Base-by-base conservation (phyloP, 176 grass and related monocot genomes). In the Carex kokanica region DNA sequence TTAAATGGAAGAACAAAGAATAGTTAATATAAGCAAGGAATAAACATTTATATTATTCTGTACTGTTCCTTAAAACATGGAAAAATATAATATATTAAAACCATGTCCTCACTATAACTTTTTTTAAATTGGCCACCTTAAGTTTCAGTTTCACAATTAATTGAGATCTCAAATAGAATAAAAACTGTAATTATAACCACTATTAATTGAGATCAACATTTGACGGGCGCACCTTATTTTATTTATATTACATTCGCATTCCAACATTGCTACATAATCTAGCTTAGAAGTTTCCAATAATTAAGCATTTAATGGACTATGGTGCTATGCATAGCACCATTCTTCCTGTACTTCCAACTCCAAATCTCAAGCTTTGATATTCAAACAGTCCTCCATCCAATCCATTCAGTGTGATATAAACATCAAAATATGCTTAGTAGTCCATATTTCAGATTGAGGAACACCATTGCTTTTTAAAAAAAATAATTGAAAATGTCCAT, bases 1-100 rank as follows among this genome's bases (percentile, higher is more conserved):
- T 75, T 17, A 2, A 27, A 75, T 75, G 72, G 23, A 54, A 31
- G 47, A 54, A 16, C 23, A 75, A 75, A 83, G 23, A 80, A 72
- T 2, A 8, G 0, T 72, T 13, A 72, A 72, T 72, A 72, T 47
- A 12, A 72, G 38, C 68, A 72, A 47, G 64, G 14, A 38, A 68
- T 64, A 41, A 24, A 61, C 7, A 21, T 23, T 47, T 11, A 11
- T 72, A 21, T 5, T 18, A 47, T 72, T 21, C 3, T 10, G 20
- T 61, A 61, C 8, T 61, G 20, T 61, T 23, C 20, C n/a, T 11
- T 9, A 8, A 12, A 72, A 17, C 68, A 72, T 45, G 15, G 5
- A 68, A 68, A 23, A 24, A 61, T 21, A 61, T 24, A 61, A 23
- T 21, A 24, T 61, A 24, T 40, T 71, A 71, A 43, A 43, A 72